Conservation (phyloP, 2,329 filamentous ascomycete genomes). For the Aspergillus spinulosporus region DNA sequence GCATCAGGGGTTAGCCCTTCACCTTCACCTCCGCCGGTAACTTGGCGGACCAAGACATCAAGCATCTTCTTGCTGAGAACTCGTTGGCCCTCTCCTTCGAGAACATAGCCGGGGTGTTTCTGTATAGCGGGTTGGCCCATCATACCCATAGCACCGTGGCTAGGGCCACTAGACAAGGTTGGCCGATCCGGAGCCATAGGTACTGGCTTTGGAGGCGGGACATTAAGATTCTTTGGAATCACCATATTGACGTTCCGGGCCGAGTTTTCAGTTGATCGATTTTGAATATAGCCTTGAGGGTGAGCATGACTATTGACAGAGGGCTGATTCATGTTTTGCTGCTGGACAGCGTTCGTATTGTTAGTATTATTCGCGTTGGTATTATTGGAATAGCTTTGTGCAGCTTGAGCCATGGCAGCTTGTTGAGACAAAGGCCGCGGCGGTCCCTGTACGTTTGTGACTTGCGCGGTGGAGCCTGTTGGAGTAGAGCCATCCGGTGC, state of each 20-base stretch:
- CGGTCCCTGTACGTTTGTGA: constrained; percentile 35
- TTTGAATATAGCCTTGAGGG: constrained; percentile 44
- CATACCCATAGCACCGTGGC: constrained; percentile 73
- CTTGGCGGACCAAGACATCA: constrained; percentile 90
- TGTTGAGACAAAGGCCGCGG: constrained; percentile 48
- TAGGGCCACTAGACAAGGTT: constrained; percentile 76
- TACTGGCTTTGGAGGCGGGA: constrained; percentile 71
- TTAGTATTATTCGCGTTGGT: constrained; percentile 23
- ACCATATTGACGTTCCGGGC: constrained; percentile 66
- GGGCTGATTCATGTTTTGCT: constrained; percentile 32
- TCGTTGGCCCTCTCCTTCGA: constrained; percentile 88
- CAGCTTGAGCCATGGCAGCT: constrained; percentile 48
- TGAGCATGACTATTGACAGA: constrained; percentile 41
- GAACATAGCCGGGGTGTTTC: constrained; percentile 77
- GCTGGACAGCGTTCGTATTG: constrained; percentile 23
- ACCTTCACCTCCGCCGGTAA: constrained; percentile 76
- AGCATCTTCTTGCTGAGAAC: constrained; percentile 98
- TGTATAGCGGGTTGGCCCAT: constrained; percentile 84
- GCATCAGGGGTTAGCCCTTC: constrained; percentile 86
- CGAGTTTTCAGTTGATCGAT: constrained; percentile 41
- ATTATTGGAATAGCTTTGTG: constrained; percentile 45
- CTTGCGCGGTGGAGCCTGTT: constrained; percentile 32
- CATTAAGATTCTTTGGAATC: constrained; percentile 78
- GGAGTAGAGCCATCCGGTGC: constrained; percentile 36
- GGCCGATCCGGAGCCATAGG: constrained; percentile 71